phyloP scores from a whole-genome alignment of 306 rosid genomes.

The Vigna radiata region DNA sequence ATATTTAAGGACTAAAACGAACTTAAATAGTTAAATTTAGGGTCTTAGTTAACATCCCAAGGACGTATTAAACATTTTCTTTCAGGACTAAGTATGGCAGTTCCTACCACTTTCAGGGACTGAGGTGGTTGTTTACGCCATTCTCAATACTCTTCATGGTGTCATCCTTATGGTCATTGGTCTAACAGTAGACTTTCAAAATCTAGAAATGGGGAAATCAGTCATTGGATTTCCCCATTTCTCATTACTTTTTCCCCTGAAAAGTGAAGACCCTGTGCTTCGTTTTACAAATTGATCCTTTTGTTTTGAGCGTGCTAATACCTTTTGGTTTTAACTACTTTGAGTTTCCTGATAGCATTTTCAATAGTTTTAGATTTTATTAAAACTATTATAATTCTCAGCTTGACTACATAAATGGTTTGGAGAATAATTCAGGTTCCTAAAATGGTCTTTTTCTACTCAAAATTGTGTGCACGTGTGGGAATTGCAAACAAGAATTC shows the following conservation, averaged over 20 bases:
- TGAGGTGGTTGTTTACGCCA: no score
- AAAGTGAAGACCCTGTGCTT: not conserved
- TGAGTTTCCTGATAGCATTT: not conserved
- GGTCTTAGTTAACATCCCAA: no score
- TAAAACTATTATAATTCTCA: not conserved
- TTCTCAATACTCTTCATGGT: not conserved
- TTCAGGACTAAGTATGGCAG: no score
- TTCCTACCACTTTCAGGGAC: no score
- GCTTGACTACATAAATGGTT: conserved; percentile 26
- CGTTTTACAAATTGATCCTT: conserved; percentile 3
- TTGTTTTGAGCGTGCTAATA: not conserved
- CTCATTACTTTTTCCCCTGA: not conserved
- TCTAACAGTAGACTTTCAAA: not conserved
- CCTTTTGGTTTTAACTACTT: not conserved
- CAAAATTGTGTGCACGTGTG: conserved; percentile 11
- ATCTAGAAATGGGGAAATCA: no score
- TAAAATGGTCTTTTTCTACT: not conserved
- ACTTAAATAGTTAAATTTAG: no score
- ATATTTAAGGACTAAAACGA: no score
- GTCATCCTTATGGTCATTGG: not conserved
- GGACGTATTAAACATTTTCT: no score
- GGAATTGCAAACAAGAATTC: conserved; percentile 12
- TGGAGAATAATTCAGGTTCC: conserved; percentile 20
- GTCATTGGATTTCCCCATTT: not conserved
- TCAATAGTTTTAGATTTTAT: conserved; percentile 2